Base-by-base conservation (phyloP, 805 yeast genomes). In the Schizosaccharomyces lindneri region DNA sequence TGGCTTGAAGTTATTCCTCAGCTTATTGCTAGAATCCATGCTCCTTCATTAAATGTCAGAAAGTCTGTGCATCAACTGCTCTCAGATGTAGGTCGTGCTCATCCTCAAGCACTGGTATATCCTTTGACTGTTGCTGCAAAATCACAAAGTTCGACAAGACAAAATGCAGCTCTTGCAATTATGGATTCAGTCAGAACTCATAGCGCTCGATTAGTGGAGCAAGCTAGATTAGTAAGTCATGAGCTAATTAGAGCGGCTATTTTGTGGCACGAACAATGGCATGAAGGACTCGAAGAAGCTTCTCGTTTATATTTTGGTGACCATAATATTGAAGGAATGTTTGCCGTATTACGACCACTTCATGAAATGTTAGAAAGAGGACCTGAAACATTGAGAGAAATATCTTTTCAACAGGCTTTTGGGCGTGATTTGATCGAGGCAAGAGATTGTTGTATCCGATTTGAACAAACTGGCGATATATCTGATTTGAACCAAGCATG, bases 1-100 rank as follows among this genome's bases (percentile, higher is more conserved):
- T 94, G 98, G 98, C 74, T 93, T 41, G 94, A 89, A 67, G 97
- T 93, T 43, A 78, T 93, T 55, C 97, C 99, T 0, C 99, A 93
- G 72, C 76, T 93, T 67, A 90, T 93, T 65, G 88, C 98, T 0
- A 85, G 97, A 64, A 90, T 93, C 66, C 97, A 94, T 70, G 97
- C 93, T 70, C 95, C 95, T 0, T 85, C 90, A 68, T 85, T 83
- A 60, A 78, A 80, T 27, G 96, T 93, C 17, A 82, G 94, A 64
- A 78, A 83, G 61, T 81, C 95, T 0, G 76, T 93, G 62, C 80
- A 87, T 65, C 85, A 89, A 0, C 73, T 93, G 43, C 74, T 93
- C 64, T 80, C 95, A 3, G 95, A 88, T 66, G 74, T 93, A 19
- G 98, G 98, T 48, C 84, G 85, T 66, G 90, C 90, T 0, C 97